A percentile compares a stretch with the other conserved stretches of the same genome.
Conservation (phyloP, 2,329 filamentous ascomycete species). For the Fusarium sp. region DNA sequence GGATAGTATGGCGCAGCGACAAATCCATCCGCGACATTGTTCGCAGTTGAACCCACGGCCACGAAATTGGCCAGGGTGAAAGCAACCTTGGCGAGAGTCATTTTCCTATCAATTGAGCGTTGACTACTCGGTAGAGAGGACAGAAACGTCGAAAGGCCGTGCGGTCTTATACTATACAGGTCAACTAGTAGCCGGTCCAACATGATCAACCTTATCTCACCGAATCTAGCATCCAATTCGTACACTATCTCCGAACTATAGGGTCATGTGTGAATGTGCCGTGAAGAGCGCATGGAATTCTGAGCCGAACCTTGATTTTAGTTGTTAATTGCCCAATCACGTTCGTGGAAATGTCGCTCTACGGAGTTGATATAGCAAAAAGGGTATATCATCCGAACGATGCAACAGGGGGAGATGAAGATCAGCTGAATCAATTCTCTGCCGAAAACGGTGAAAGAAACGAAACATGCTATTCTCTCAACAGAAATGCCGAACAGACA, state of each 20-base stretch:
- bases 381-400: constrained; percentile 12
- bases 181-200: neutral
- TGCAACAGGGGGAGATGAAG: constrained; percentile 15
- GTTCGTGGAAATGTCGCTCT: neutral
- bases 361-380: neutral
- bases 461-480: too few species aligned
- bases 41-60: neutral
- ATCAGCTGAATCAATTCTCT: neutral
- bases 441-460: neutral
- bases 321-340: neutral
- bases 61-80: neutral
- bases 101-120: neutral
- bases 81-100: neutral
- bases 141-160: neutral
- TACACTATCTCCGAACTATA: neutral
- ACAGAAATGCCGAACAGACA: neutral
- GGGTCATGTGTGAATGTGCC: constrained; percentile 8
- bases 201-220: neutral
- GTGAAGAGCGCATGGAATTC: neutral
- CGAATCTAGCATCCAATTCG: constrained; percentile 5
- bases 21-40: constrained; percentile 34
- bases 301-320: constrained; percentile 11
- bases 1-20: constrained; percentile 72
- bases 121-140: neutral
- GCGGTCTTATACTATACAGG: constrained; percentile 14